phyloP scores from a whole-genome alignment of 768 basidiomycete genomes.

The Auriscalpium vulgare region DNA sequence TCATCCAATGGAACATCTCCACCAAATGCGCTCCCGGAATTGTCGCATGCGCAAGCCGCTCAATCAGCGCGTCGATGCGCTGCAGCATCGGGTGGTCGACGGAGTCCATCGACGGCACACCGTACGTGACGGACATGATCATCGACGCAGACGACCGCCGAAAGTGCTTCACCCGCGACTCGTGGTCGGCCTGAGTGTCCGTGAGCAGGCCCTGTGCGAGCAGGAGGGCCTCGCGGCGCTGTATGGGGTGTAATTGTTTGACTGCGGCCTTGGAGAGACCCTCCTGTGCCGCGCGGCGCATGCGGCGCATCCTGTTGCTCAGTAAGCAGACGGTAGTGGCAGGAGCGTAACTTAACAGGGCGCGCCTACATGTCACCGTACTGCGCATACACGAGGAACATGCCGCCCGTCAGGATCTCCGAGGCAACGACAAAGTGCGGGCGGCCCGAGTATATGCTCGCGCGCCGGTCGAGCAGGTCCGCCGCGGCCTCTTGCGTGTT shows the following conservation, averaged over 20 bases:
- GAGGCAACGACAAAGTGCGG: no score
- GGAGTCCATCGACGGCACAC: constrained; percentile 6
- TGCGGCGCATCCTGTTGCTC: constrained; percentile 6
- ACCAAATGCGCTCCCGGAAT: constrained; percentile 10
- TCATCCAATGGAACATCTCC: constrained; percentile 14
- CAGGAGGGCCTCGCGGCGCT: constrained; percentile 8
- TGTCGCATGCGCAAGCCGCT: constrained; percentile 4
- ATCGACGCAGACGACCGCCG: constrained; percentile 13
- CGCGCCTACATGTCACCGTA: no score
- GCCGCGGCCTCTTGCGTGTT: no score
- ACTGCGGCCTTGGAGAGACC: constrained; percentile 9
- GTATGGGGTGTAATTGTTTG: constrained; percentile 7
- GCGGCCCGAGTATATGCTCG: no score
- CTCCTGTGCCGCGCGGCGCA: constrained; percentile 11
- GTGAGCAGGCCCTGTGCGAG: constrained; percentile 4
- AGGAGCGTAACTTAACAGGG: no score
- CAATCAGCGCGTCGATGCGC: constrained; percentile 10
- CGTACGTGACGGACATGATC: constrained; percentile 13
- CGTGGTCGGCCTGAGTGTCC: neutral
- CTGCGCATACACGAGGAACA: no score
- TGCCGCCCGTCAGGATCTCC: no score
- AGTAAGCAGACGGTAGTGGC: no score
- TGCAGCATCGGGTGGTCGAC: constrained; percentile 5
- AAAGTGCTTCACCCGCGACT: constrained; percentile 10
- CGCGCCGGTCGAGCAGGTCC: no score